Evolutionary conservation across 2,329 filamentous ascomycete genomes (phyloP), one percentile per base, ranked within the genome.

Genomic region (Epichloe brachyelytri): DNA sequence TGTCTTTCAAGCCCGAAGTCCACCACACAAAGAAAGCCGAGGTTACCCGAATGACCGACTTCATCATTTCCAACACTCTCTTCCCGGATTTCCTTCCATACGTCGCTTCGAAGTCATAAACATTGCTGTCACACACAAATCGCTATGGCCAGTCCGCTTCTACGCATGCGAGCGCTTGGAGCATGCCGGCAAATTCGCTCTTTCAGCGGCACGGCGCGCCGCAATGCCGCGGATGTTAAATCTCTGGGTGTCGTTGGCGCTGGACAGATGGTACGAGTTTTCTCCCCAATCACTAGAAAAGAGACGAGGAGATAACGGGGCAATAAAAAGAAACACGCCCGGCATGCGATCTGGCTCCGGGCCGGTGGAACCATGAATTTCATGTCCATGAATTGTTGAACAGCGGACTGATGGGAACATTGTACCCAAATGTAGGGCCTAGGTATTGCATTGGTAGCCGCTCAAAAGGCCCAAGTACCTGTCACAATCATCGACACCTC

Each of bases 401-500:
- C 14, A n/a, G 3, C 36, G 38, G 44, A 43, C 49, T 50, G 48
- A 50, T 38, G 34, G 11, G 22, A 17, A 17, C 8, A 33, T 11
- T 3, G 47, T 48, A 49, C 34, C 11, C 14, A 47, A 14, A 41
- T 43, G 38, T 30, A 97, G 91, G 93, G 93, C 53, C 74, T 98
- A 43, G 93, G 93, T 53, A 98, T 98, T 66, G 93, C 93, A 48
- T 80, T 98, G 15, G 91, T 98, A 45, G 93, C 91, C 48, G 88
- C 91, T 43, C 83, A 88, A 58, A 89, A 75, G 65, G 91, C 91
- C 43, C 75, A 82, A 54, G 79, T 98, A 0, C 86, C 88, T 3
- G 91, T 98, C 12, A 89, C 80, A 11, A 68, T 98, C 40, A 79
- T 98, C 54, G 93, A 98, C 67, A 85, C 71, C 54, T 93, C 85